Percentiles rank a stretch among this genome's conserved stretches.
Conservation (phyloP, 208 protist species). For the Leishmania amazonensis region DNA sequence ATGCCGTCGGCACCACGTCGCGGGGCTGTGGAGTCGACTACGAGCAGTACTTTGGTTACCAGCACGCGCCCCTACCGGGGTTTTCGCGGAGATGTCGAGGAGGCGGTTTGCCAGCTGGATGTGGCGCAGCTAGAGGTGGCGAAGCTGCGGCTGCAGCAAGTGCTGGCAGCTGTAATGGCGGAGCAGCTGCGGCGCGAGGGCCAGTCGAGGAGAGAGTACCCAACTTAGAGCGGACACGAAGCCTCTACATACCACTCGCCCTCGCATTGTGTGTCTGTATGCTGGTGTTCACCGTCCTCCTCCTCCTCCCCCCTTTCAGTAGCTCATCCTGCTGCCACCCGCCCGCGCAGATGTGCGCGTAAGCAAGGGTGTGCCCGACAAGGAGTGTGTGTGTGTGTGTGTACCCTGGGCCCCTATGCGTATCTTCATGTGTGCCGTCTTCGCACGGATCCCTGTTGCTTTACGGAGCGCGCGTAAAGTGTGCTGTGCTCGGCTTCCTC, state of each 20-base stretch:
- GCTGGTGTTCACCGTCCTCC: background rate
- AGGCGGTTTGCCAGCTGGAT: constrained; percentile 23
- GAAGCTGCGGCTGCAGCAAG: constrained; percentile 34
- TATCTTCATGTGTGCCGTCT: background rate
- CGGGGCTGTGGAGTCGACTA: background rate
- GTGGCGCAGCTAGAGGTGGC: constrained; percentile 39
- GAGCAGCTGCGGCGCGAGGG: constrained; percentile 7
- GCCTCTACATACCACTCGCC: background rate
- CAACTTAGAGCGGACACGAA: background rate
- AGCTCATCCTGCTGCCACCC: background rate
- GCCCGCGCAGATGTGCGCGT: background rate
- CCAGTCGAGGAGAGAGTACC: background rate
- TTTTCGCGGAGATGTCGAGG: constrained; percentile 32
- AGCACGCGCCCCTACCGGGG: constrained; percentile 10
- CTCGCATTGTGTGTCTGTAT: background rate
- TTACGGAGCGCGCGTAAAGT: background rate
- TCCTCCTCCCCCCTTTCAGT: background rate
- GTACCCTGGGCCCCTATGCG: background rate
- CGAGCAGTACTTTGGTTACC: background rate
- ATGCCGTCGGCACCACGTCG: background rate
- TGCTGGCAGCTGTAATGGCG: constrained; percentile 18
- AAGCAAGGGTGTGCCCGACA: background rate
- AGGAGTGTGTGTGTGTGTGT: background rate
- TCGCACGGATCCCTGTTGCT: background rate
- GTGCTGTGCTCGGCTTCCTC: background rate